Conservation (phyloP, 441 rosid genomes). For the Theobroma grandiflorum region DNA sequence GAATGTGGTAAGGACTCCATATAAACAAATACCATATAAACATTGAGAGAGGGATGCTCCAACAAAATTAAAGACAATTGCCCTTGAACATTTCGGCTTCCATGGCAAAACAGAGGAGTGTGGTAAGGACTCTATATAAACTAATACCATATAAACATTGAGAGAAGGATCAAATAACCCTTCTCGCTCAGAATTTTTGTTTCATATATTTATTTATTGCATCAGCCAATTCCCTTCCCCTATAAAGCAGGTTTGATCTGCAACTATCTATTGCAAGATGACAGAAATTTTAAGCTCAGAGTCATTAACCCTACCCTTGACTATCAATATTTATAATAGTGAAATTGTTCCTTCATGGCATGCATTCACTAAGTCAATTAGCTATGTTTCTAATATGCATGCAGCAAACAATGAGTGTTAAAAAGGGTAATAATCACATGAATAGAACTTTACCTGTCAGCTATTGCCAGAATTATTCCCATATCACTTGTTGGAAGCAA, state of each 20-base stretch:
- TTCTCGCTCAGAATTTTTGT: background rate
- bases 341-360: background rate
- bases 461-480: conserved; percentile 90
- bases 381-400: background rate
- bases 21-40: too few species aligned
- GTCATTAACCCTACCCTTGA: background rate
- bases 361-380: background rate
- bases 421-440: conserved; percentile 16
- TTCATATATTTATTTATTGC: conserved; percentile 7
- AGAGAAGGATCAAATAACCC: background rate
- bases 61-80: background rate
- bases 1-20: background rate
- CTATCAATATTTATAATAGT: background rate
- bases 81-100: conserved; percentile 4
- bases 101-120: background rate
- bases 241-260: background rate
- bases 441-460: conserved; percentile 74
- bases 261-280: background rate
- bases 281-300: conserved; percentile 10
- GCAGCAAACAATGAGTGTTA: conserved; percentile 1
- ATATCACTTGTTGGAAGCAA: conserved; percentile 81
- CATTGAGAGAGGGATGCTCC: too few species aligned
- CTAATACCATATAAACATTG: background rate
- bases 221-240: background rate
- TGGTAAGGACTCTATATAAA: background rate